A percentile compares a stretch with the other conserved stretches of the same genome.
phyloP scores from a whole-genome alignment of 2,329 filamentous ascomycete genomes.

The Alternaria alternata region DNA sequence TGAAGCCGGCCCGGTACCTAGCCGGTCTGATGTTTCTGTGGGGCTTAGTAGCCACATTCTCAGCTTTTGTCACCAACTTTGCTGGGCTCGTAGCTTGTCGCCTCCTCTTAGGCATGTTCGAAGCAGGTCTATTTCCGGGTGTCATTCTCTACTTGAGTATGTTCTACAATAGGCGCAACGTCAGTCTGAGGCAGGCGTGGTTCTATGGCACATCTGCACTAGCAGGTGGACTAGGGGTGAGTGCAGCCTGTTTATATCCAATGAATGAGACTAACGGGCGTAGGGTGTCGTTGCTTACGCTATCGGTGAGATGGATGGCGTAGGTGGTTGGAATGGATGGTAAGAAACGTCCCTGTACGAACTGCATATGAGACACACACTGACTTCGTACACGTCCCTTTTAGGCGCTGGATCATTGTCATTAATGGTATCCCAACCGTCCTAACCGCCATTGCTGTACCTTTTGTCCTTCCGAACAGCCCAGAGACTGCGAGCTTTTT shows the following conservation, averaged over 20 bases:
- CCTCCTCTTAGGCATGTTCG: slow-evolving; percentile 40
- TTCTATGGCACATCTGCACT: slow-evolving; percentile 63
- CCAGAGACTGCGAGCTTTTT: slow-evolving; percentile 47
- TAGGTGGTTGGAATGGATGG: slow-evolving; percentile 36
- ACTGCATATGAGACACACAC: no score
- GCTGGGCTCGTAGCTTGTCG: slow-evolving; percentile 37
- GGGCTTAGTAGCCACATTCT: slow-evolving; percentile 34
- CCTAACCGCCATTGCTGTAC: slow-evolving; percentile 54
- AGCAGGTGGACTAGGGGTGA: slow-evolving; percentile 61
- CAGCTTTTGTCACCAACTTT: slow-evolving; percentile 38
- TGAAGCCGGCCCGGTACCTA: slow-evolving; percentile 37
- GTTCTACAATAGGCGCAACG: slow-evolving; percentile 50
- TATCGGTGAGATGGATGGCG: slow-evolving; percentile 36
- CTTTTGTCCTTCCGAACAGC: slow-evolving; percentile 62
- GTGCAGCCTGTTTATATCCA: neutral
- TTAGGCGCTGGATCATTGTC: slow-evolving; percentile 38
- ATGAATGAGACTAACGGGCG: neutral
- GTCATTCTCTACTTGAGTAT: slow-evolving; percentile 38
- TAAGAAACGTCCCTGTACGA: no score
- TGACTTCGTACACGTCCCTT: no score
- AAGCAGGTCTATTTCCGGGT: slow-evolving; percentile 40
- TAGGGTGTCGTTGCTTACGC: slow-evolving; percentile 38
- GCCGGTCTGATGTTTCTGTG: slow-evolving; percentile 35
- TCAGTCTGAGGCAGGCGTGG: slow-evolving; percentile 60
- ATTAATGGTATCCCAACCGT: slow-evolving; percentile 43